Conservation (phyloP, 2,329 filamentous ascomycete species). For the Epichloe typhina region DNA sequence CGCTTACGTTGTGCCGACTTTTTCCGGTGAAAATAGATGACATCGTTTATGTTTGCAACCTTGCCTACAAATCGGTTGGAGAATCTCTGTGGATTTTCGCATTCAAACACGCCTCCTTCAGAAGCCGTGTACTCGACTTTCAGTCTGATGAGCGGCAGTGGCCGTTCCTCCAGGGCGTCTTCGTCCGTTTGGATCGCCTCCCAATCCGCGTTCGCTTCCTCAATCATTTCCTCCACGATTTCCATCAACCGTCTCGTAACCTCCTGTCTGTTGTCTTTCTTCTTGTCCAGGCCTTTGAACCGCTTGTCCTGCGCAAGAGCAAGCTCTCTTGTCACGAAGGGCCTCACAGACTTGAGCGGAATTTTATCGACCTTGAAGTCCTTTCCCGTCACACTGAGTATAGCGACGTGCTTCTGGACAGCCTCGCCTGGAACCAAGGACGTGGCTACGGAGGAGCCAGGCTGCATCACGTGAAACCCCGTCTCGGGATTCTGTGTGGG, state of each 20-base stretch:
- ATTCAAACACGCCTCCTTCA: slow-evolving; percentile 74
- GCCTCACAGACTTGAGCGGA: slow-evolving; percentile 75
- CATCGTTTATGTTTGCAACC: slow-evolving; percentile 88
- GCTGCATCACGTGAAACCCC: slow-evolving; percentile 92
- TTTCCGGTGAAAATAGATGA: slow-evolving; percentile 85
- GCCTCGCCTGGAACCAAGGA: slow-evolving; percentile 84
- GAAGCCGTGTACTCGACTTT: slow-evolving; percentile 83
- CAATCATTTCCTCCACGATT: slow-evolving; percentile 77
- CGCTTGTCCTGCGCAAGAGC: slow-evolving; percentile 60
- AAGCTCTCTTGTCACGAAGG: slow-evolving; percentile 79
- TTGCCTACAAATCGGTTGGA: slow-evolving; percentile 83
- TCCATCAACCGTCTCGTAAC: slow-evolving; percentile 64
- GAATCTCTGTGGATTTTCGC: slow-evolving; percentile 91
- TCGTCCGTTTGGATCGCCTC: slow-evolving; percentile 56
- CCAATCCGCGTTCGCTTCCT: slow-evolving; percentile 74
- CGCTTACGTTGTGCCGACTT: slow-evolving; percentile 44
- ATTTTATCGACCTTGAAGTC: slow-evolving; percentile 72
- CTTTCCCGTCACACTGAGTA: slow-evolving; percentile 71
- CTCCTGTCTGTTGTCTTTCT: slow-evolving; percentile 70
- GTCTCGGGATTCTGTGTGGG: slow-evolving; percentile 74
- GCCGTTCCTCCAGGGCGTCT: slow-evolving; percentile 45
- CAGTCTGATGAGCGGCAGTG: slow-evolving; percentile 73
- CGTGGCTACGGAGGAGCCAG: slow-evolving; percentile 89
- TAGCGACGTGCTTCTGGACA: slow-evolving; percentile 78
- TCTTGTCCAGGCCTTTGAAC: slow-evolving; percentile 65